Evolutionary conservation across 2,329 filamentous ascomycete genomes (phyloP).

Genomic region (Thyridium curvatum): DNA sequence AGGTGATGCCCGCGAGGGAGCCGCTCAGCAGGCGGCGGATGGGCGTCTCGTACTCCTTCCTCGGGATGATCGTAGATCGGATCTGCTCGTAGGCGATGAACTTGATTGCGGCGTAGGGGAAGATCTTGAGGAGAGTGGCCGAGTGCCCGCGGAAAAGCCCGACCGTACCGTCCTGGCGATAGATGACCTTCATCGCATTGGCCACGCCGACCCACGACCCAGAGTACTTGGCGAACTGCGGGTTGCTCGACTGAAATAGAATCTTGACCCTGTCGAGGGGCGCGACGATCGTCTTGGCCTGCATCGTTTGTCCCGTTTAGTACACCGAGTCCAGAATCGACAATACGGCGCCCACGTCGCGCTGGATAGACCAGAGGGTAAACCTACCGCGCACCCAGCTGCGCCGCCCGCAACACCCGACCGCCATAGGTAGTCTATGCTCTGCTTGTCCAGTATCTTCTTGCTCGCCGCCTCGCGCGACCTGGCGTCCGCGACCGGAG

Average conservation of each 20-base stretch:
- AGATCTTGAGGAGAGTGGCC: constrained; percentile 87
- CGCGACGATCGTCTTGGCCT: constrained; percentile 94
- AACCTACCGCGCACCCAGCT: constrained; percentile 82
- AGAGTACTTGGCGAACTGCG: constrained; percentile 87
- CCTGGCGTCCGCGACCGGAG: constrained; percentile 34
- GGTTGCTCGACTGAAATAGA: constrained; percentile 92
- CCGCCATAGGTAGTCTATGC: constrained; percentile 75
- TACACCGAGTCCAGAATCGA: no score
- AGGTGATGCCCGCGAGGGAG: constrained; percentile 74
- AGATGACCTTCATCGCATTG: constrained; percentile 80
- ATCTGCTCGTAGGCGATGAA: constrained; percentile 98
- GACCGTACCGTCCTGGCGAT: constrained; percentile 61
- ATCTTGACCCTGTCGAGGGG: constrained; percentile 98
- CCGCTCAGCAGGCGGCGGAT: constrained; percentile 69
- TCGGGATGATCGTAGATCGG: constrained; percentile 68
- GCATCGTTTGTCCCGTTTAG: no score
- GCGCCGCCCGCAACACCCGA: constrained; percentile 83
- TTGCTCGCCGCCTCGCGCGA: constrained; percentile 35
- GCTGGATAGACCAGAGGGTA: no score
- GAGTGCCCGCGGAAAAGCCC: constrained; percentile 93
- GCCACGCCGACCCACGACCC: constrained; percentile 81
- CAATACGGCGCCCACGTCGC: not conserved
- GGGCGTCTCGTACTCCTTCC: constrained; percentile 69
- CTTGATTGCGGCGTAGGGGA: constrained; percentile 96
- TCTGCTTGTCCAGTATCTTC: constrained; percentile 59